Base-by-base conservation (phyloP, 2,329 filamentous ascomycete species). In the Calonectria pauciramosa region DNA sequence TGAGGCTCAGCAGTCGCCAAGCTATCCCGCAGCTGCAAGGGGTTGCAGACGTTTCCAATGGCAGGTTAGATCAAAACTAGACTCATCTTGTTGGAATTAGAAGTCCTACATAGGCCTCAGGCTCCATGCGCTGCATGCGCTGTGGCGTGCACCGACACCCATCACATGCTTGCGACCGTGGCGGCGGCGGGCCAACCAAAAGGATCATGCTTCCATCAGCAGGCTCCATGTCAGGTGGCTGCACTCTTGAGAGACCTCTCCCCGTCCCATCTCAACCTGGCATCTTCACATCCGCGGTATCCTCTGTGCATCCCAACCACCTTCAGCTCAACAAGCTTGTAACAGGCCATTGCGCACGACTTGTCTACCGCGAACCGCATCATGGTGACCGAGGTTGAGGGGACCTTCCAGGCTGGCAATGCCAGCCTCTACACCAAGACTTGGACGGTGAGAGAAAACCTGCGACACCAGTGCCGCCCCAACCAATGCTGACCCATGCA, bases 341-440 rank as follows among this genome's bases (percentile, higher is more conserved):
- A 30, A 4, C 26, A 10, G n/a, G 8, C 4, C 44, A 38, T 14
- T n/a, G 18, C 18, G 7, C 32, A 41, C 56, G 16, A 23, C 32
- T 44, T 65, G 5, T 56, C 65, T 44, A 41, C 32, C 36, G 18
- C 60, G 26, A 65, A 16, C 41, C 36, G 20, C 67, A 70, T 18
- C 75, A 87, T 87, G 85, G 74, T 83, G n/a, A 85, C 82, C 32
- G 84, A 86, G 74, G 82, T 83, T n/a, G 90, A 92, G 79, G 89
- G 89, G 67, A 87, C 86, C 9, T 89, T 91, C 74, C 81, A 86
- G 36, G 79, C 88, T 44, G 87, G 85, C 52, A 86, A 85, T 70
- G 81, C 82, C 60, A 87, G 82, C 81, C 87, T 92, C 32, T 90
- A 90, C 84, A 89, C 88, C 74, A 92, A 91, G 83, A 90, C 89